Evolutionary conservation across 1,284 basidiomycete genomes (phyloP), one percentile per base, ranked within the genome.

Genomic region (Ustilago esculenta): DNA sequence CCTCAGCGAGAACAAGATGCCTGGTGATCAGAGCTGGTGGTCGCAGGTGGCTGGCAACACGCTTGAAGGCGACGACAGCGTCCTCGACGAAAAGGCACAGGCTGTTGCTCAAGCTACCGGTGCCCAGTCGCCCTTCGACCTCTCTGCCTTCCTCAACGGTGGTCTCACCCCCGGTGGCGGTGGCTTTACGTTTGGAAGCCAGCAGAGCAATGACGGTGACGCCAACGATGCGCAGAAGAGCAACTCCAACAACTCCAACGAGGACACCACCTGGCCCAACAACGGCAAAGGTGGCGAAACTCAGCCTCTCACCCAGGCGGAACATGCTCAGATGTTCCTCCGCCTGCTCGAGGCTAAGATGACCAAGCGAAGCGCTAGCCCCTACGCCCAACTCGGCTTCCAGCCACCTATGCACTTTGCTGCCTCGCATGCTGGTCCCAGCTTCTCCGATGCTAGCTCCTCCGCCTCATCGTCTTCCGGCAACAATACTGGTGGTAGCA

Each of bases 21-120:
- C 63, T 4, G 56, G 63, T 14, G 71, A 76, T 34, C 74, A 73
- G 53, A 72, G 66, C 44, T 78, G 76, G 76, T 78, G 76, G 76
- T 64, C 73, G 0, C 61, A 61, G 37, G 71, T 73, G 21, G 72
- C 72, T 2, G 74, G 72, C 34, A 61, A 63, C 36, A 18, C 55
- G 17, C 49, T 76, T 43, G 72, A 72, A 14, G 55, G 58, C 23
- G 74, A 76, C 27, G 65, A 65, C 34, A 57, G 48, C 47, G 51
- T 59, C 33, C 70, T 78, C 36, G 76, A 78, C 46, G 76, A 78
- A 34, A 78, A 76, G 46, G 76, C 76, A 1, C 72, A 75, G 40
- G 74, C 70, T 3, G 74, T 78, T 17, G 74, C 74, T 1, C 64
- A 67, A 24, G 75, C 75, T 15, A 68, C 64, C 5, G 67, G 68